Evolutionary conservation across 495 filamentous ascomycete genomes (phyloP).

Genomic region (Gamarada debralockiae): DNA sequence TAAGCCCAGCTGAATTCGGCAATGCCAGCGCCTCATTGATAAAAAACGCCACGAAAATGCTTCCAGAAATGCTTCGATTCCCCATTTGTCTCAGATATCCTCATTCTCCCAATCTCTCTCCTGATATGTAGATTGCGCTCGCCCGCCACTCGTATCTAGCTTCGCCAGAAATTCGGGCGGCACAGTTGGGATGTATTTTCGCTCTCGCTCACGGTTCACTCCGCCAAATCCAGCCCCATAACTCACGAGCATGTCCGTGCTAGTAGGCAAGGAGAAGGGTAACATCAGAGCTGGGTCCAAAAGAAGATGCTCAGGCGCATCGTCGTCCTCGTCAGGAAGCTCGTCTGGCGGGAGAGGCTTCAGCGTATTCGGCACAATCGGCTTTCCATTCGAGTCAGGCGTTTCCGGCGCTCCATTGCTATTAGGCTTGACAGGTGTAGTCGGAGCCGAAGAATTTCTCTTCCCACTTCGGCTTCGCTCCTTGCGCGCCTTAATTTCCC

Average conservation of each 20-base stretch:
- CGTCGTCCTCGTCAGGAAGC: conserved; percentile 33
- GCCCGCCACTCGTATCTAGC: conserved; percentile 53
- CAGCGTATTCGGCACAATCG: conserved; percentile 23
- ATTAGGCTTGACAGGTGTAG: conserved; percentile 34
- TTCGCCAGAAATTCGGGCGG: conserved; percentile 90
- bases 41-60: conserved; percentile 8
- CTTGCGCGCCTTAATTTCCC: conserved; percentile 57
- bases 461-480: conserved; percentile 31
- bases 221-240: conserved; percentile 95
- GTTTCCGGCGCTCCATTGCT: conserved; percentile 31
- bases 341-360: conserved; percentile 16
- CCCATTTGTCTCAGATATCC: conserved; percentile 14
- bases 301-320: conserved; percentile 65
- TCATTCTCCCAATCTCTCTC: conserved; percentile 28
- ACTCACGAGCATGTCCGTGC: conserved; percentile 93
- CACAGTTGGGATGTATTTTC: conserved; percentile 95
- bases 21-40: neutral
- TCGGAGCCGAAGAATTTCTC: conserved; percentile 29
- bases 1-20: neutral
- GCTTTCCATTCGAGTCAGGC: conserved; percentile 28
- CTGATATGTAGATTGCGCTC: conserved; percentile 14
- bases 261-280: conserved; percentile 90
- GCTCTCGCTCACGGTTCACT: conserved; percentile 82
- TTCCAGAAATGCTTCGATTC: conserved; percentile 7
- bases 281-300: conserved; percentile 89